phyloP scores from a whole-genome alignment of 2,329 filamentous ascomycete genomes.

The Sclerotinia trifoliorum region DNA sequence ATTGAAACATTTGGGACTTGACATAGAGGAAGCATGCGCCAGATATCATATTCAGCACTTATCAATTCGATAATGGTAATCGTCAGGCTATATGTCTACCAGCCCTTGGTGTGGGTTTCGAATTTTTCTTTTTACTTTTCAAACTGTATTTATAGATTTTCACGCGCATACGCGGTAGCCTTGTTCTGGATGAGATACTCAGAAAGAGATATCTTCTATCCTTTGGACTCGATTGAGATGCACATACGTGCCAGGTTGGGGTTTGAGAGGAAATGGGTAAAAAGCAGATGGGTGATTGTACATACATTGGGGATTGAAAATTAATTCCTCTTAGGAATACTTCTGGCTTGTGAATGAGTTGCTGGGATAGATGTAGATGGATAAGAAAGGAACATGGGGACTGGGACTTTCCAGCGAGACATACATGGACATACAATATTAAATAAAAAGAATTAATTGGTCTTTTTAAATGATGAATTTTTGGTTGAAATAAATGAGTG shows the following conservation, averaged over 20 bases:
- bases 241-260: neutral
- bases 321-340: neutral
- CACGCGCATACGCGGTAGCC: conserved; percentile 12
- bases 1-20: conserved; percentile 5
- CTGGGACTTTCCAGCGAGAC: conserved; percentile 6
- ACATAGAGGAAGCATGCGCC: neutral
- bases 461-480: neutral
- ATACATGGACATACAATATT: conserved; percentile 15
- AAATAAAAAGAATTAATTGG: conserved; percentile 1
- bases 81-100: neutral
- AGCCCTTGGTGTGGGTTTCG: neutral
- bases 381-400: conserved; percentile 9
- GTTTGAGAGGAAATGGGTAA: neutral
- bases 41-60: conserved; percentile 2
- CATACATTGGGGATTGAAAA: conserved; percentile 12
- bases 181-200: conserved; percentile 18
- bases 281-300: conserved; percentile 12
- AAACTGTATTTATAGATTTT: conserved; percentile 24
- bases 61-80: neutral
- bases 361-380: conserved; percentile 9
- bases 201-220: conserved; percentile 4
- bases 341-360: conserved; percentile 16
- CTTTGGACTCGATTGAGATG: conserved; percentile 6
- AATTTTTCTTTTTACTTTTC: conserved; percentile 7
- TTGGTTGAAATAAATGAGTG: neutral